Percentiles rank a stretch among this genome's conserved stretches.
Conservation (phyloP, 176 grass and related monocot species). For the Dactylis glomerata region DNA sequence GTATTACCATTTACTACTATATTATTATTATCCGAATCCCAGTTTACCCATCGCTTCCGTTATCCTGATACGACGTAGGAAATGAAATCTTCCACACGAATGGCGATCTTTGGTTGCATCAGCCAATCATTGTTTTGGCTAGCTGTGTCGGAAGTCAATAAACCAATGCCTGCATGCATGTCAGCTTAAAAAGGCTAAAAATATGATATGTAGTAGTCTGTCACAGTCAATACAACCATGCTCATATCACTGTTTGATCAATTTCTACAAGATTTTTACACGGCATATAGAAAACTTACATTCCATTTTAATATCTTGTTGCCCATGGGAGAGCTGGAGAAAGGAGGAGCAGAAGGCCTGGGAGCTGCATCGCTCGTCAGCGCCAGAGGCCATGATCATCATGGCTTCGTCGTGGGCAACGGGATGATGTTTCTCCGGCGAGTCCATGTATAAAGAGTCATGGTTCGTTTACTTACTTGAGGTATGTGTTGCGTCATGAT, state of each 20-base stretch:
- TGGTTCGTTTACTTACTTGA: constrained; percentile 49
- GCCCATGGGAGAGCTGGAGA: constrained; percentile 1
- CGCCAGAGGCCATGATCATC: background rate
- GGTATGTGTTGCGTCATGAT: background rate
- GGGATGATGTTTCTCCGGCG: too few species aligned
- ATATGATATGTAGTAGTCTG: background rate
- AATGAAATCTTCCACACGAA: constrained; percentile 27
- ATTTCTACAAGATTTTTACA: background rate
- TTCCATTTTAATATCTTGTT: background rate
- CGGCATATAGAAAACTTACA: background rate
- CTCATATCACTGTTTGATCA: background rate
- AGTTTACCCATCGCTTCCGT: background rate
- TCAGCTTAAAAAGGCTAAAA: background rate
- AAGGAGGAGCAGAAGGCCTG: background rate
- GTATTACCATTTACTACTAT: background rate
- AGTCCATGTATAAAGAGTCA: constrained; percentile 92
- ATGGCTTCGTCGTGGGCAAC: too few species aligned
- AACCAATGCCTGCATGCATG: too few species aligned
- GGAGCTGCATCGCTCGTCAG: background rate
- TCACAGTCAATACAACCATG: constrained; percentile 11
- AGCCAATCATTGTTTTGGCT: too few species aligned
- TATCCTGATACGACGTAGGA: background rate
- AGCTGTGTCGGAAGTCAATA: too few species aligned
- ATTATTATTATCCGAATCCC: background rate
- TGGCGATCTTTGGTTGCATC: constrained; percentile 26